phyloP scores from a whole-genome alignment of 176 grass and related monocot genomes.

The Carex littledalei region DNA sequence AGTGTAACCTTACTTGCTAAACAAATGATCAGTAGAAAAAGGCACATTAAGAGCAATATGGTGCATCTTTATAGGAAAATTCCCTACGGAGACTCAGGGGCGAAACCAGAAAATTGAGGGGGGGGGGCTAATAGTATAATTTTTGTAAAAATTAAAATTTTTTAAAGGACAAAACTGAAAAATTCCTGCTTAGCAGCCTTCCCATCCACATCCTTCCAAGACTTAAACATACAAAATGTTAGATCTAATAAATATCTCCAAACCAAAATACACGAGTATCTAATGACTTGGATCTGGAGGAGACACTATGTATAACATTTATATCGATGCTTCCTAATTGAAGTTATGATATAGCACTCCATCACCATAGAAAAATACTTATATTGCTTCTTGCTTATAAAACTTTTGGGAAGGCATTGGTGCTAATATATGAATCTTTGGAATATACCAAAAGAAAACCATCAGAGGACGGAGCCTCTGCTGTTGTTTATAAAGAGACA shows the following conservation, averaged over 20 bases:
- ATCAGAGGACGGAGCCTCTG: neutral
- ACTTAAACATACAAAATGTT: neutral
- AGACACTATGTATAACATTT: neutral
- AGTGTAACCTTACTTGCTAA: neutral
- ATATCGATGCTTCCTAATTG: neutral
- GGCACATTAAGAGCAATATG: neutral
- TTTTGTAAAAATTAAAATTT: too few species aligned
- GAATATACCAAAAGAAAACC: neutral
- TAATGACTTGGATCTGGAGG: neutral
- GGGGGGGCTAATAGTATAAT: too few species aligned
- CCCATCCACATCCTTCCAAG: too few species aligned
- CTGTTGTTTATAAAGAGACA: neutral
- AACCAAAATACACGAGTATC: neutral
- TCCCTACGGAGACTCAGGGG: neutral
- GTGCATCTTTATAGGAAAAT: neutral
- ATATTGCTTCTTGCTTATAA: neutral
- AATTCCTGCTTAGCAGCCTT: too few species aligned
- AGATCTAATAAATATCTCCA: neutral
- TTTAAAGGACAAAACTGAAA: too few species aligned
- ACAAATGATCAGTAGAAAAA: neutral
- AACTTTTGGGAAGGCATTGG: neutral
- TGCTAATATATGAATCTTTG: neutral
- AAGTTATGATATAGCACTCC: neutral
- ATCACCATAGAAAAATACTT: neutral
- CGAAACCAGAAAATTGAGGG: too few species aligned